phyloP scores from a whole-genome alignment of 768 basidiomycete species.

The Mycena pura region DNA sequence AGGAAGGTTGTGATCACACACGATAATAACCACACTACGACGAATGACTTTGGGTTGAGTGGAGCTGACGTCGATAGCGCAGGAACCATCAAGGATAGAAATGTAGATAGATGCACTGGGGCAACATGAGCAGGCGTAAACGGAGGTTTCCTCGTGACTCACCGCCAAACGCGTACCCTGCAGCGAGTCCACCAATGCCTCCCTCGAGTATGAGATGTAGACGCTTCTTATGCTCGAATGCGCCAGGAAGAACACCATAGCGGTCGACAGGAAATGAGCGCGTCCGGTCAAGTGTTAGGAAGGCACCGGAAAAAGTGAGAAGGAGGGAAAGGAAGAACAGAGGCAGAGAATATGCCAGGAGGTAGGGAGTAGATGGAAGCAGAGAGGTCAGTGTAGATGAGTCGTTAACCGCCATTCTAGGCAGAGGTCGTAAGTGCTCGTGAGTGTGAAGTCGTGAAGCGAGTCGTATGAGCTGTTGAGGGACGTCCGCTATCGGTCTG shows the following conservation, averaged over 20 bases:
- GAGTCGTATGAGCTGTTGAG: neutral
- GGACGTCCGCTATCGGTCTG: too few relatives aligned
- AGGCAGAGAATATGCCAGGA: constrained; percentile 64
- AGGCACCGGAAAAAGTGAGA: constrained; percentile 71
- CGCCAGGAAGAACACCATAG: constrained; percentile 40
- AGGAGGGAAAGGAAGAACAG: constrained; percentile 64
- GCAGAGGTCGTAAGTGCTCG: constrained; percentile 2
- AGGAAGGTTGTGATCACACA: constrained; percentile 54
- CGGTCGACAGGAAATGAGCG: constrained; percentile 59
- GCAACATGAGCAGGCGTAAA: neutral
- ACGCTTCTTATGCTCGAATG: constrained; percentile 42
- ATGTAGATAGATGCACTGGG: constrained; percentile 42
- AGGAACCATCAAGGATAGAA: constrained; percentile 64
- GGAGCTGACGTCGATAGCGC: constrained; percentile 51
- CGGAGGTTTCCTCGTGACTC: constrained; percentile 31
- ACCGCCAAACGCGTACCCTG: constrained; percentile 68
- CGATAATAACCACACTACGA: constrained; percentile 66
- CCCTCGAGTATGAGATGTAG: constrained; percentile 56
- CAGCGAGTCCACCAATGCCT: constrained; percentile 65
- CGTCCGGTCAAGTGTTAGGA: constrained; percentile 74
- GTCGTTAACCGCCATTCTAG: constrained; percentile 25
- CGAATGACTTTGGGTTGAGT: constrained; percentile 57
- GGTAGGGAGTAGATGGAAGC: constrained; percentile 54
- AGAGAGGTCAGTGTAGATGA: constrained; percentile 43
- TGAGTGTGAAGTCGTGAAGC: neutral